A percentile compares a stretch with the other conserved stretches of the same genome.
These are phyloP conservation scores for Zoysia matrella DNA, from an alignment of 202 grass and related monocot genomes.

Conservation along the genomic window DNA sequence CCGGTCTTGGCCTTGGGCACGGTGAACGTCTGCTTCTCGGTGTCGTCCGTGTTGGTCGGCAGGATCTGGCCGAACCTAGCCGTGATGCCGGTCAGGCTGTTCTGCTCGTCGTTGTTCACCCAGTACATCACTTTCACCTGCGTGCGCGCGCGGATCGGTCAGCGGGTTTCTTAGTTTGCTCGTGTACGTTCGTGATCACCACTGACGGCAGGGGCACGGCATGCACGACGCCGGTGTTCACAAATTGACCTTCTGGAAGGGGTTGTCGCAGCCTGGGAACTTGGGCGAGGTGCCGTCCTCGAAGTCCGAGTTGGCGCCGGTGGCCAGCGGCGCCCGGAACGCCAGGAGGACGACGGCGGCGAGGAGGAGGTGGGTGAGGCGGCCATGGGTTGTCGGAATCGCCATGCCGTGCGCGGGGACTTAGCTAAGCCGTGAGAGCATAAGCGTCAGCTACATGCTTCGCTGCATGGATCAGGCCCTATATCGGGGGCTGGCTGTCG, in stretches of 20 bases:
- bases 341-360: conserved; percentile 37
- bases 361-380: conserved; percentile 13
- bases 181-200: too few relatives aligned
- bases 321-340: conserved; percentile 12
- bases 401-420: conserved; percentile 36
- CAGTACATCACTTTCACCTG: conserved; percentile 86
- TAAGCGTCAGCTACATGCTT: conserved; percentile 20
- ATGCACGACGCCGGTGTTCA: background rate
- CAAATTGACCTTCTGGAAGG: conserved; percentile 56
- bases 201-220: too few relatives aligned
- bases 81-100: conserved; percentile 65
- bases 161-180: too few relatives aligned
- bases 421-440: background rate
- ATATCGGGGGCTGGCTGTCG: conserved; percentile 12
- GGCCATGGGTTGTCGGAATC: conserved; percentile 7
- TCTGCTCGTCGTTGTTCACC: conserved; percentile 60
- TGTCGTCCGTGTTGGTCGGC: conserved; percentile 42
- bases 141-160: background rate
- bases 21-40: conserved; percentile 20
- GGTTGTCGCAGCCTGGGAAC: conserved; percentile 75
- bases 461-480: conserved; percentile 1
- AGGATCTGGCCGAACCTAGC: conserved; percentile 73
- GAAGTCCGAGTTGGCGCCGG: conserved; percentile 44
- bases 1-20: conserved; percentile 57
- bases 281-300: conserved; percentile 60